Base-by-base conservation (phyloP, 2,329 filamentous ascomycete species). In the Trichoderma endophyticum region DNA sequence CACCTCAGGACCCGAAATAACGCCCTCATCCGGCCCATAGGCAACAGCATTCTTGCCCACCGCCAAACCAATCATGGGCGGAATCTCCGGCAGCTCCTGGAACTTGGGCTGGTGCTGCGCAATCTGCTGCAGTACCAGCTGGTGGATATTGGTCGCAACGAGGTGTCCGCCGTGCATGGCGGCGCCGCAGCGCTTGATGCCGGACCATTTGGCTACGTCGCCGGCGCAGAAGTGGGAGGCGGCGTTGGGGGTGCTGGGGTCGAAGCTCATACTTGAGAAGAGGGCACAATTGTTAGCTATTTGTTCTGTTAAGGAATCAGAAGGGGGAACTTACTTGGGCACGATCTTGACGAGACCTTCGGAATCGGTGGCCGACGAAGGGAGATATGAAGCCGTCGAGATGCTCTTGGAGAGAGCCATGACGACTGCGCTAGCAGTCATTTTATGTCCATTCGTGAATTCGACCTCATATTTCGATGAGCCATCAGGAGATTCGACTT, bases 161-260 rank as follows among this genome's bases (percentile, higher is more conserved):
- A 87, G 85, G 77, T 90, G 88, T 48, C 92, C 93, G 84, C 91
- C 90, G 77, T 92, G 88, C 87, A 95, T 93, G 39, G 93, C 93
- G 18, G 85, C 88, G 28, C 93, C 92, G 76, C 91, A 93, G 59
- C 93, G 90, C 84, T 94, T 95, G 82, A 95, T 94, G 57, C 92
- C 92, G 0, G 90, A 87, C 92, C 93, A 95, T 62, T 84, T 83
- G 36, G 87, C 87, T 18, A 92, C 83, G 78, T 95, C 93, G 18
- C 93, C 93, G 28, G 89, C 85, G 14, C 90, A 92, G 76, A 91
- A 92, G 79, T 95, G 92, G 32, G 81, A 80, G 0, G 83, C 81
- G 14, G 87, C 81, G 74, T 93, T 91, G 5, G 89, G 84, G 0
- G 88, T 83, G 0, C 81, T 82, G 2, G 81, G 76, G 1, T 84